Evolutionary conservation across 306 rosid genomes (phyloP).

Genomic region (Pyrus bretschneideri): DNA sequence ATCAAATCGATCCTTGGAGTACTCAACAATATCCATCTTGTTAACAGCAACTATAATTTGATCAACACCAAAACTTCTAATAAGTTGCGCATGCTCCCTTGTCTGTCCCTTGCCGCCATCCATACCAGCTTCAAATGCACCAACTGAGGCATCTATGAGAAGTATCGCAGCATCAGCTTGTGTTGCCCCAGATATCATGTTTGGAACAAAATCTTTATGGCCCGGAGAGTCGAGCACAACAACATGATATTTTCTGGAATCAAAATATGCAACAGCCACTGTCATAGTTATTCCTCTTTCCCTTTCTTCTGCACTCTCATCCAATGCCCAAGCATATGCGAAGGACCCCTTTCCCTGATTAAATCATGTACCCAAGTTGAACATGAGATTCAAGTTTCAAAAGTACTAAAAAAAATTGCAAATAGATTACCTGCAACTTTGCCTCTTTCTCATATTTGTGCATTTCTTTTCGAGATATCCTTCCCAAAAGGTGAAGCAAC

Average conservation of each 20-base stretch:
- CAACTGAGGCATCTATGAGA: constrained; percentile 84
- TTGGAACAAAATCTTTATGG: constrained; percentile 96
- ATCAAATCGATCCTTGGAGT: constrained; percentile 81
- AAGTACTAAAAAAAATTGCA: constrained; percentile 15
- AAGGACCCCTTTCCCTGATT: constrained; percentile 94
- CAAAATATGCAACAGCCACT: constrained; percentile 96
- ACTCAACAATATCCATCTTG: constrained; percentile 87
- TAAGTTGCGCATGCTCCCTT: constrained; percentile 86
- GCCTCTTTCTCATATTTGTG: constrained; percentile 95
- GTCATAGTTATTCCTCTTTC: constrained; percentile 99
- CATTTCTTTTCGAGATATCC: constrained; percentile 83
- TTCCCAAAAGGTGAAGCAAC: constrained; percentile 75
- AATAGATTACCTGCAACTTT: constrained; percentile 55
- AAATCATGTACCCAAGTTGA: constrained; percentile 4
- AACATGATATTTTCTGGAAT: constrained; percentile 81
- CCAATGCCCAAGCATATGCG: constrained; percentile 97
- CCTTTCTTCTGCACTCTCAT: constrained; percentile 96
- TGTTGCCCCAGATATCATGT: constrained; percentile 96
- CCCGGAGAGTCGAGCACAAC: constrained; percentile 98
- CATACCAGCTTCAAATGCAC: constrained; percentile 91
- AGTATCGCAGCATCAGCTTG: constrained; percentile 98
- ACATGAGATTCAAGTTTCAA: constrained; percentile 10
- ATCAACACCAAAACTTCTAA: constrained; percentile 97
- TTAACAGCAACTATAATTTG: constrained; percentile 82
- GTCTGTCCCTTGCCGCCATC: constrained; percentile 86